phyloP scores from a whole-genome alignment of 345 rosid genomes.

The Aethionema arabicum region DNA sequence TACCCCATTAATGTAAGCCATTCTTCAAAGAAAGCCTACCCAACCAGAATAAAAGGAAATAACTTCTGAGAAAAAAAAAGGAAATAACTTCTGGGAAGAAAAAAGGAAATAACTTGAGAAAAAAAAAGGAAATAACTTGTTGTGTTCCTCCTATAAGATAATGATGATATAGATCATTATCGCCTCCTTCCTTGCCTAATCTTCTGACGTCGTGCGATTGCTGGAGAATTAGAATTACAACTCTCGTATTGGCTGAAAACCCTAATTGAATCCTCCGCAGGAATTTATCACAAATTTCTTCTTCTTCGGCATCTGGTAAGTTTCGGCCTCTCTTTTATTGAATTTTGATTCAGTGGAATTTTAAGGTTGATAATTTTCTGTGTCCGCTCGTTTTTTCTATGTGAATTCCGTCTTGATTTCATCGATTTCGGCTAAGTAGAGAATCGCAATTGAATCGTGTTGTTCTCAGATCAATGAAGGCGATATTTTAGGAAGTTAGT shows the following conservation, averaged over 20 bases:
- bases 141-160: no score
- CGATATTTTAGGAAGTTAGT: background rate
- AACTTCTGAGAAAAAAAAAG: constrained; percentile 12
- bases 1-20: no score
- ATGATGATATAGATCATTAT: no score
- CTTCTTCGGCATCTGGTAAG: constrained; percentile 16
- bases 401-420: background rate
- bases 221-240: no score
- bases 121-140: constrained; percentile 19
- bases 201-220: constrained; percentile 13
- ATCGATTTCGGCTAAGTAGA: background rate
- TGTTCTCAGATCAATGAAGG: background rate
- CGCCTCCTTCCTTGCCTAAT: background rate
- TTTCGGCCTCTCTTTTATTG: background rate
- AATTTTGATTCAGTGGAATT: background rate
- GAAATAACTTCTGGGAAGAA: constrained; percentile 23
- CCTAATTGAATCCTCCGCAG: constrained; percentile 9
- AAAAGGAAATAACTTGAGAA: constrained; percentile 22
- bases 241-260: background rate
- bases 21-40: no score
- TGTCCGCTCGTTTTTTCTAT: background rate
- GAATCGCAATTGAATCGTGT: background rate
- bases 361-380: background rate
- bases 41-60: constrained; percentile 7
- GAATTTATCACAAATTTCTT: background rate